A percentile compares a stretch with the other conserved stretches of the same genome.
phyloP scores from a whole-genome alignment of 306 rosid species.

The Alnus rubra region DNA sequence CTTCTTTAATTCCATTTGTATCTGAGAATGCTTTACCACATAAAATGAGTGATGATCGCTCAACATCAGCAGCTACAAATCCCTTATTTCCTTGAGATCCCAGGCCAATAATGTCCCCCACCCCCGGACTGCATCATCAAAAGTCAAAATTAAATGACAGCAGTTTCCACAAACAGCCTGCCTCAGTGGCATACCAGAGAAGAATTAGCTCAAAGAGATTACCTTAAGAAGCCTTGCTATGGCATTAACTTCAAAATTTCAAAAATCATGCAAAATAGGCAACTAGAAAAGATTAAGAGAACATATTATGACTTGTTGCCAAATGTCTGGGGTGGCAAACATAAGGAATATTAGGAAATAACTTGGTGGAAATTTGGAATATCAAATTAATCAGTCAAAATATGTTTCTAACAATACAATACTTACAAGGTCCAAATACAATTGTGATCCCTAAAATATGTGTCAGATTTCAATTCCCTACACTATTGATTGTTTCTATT shows the following conservation, averaged over 20 bases:
- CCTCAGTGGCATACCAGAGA: not conserved
- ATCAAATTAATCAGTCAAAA: too few species aligned
- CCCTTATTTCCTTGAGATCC: constrained; percentile 37
- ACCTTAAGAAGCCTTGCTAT: not conserved
- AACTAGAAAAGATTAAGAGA: not conserved
- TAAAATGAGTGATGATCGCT: constrained; percentile 46
- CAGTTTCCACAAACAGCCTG: not conserved
- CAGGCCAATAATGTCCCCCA: constrained; percentile 30
- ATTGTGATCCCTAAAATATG: too few species aligned
- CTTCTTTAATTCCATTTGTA: constrained; percentile 36
- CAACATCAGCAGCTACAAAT: constrained; percentile 49
- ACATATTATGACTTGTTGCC: too few species aligned
- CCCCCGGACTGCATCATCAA: constrained; percentile 36
- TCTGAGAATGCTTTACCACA: constrained; percentile 52
- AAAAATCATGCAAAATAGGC: too few species aligned
- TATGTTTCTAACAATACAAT: too few species aligned
- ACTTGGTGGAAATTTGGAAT: not conserved
- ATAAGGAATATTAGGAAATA: too few species aligned
- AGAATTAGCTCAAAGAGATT: not conserved
- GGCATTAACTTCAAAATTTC: not conserved
- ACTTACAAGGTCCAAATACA: too few species aligned
- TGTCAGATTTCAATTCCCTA: too few species aligned
- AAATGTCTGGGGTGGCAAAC: not conserved
- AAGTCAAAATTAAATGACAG: not conserved
- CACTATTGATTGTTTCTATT: too few species aligned